Evolutionary conservation across 805 yeast genomes (phyloP).

Genomic region (Myxozyma monticola): DNA sequence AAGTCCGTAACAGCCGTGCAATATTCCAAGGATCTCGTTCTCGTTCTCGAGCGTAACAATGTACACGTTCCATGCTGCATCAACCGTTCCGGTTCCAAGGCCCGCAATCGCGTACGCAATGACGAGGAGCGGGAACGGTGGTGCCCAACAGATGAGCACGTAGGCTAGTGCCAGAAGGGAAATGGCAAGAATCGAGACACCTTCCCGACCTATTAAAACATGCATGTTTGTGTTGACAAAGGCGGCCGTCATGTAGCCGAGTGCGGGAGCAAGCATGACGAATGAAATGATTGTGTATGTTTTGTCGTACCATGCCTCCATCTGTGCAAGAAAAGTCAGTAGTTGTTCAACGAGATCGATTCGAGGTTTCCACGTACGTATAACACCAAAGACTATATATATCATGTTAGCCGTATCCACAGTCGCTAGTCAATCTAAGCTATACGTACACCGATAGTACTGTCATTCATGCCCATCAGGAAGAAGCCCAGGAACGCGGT

Average conservation of each 20-base stretch:
- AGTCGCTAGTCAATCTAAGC: too few relatives aligned
- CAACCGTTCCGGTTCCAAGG: constrained; percentile 51
- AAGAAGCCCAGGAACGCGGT: constrained; percentile 22
- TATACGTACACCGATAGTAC: constrained; percentile 53
- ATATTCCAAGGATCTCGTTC: constrained; percentile 58
- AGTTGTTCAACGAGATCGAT: constrained; percentile 28
- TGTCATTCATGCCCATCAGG: constrained; percentile 43
- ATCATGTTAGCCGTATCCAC: not conserved
- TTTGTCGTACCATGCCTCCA: constrained; percentile 51
- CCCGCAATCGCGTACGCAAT: constrained; percentile 58
- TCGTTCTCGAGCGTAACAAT: constrained; percentile 51
- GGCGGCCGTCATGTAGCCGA: constrained; percentile 57
- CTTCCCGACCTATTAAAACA: constrained; percentile 43
- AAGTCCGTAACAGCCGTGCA: constrained; percentile 72
- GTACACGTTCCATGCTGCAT: constrained; percentile 56
- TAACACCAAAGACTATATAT: constrained; percentile 3
- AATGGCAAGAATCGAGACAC: constrained; percentile 45
- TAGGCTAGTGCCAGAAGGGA: constrained; percentile 44
- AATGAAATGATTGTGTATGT: constrained; percentile 55
- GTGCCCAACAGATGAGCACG: constrained; percentile 50
- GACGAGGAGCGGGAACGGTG: constrained; percentile 52
- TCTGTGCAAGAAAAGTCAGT: too few relatives aligned
- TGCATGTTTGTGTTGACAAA: constrained; percentile 49
- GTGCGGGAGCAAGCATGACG: constrained; percentile 57
- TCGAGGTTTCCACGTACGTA: not conserved